Evolutionary conservation across 176 grass and related monocot genomes (phyloP).

Genomic region (Hordeum vulgare): DNA sequence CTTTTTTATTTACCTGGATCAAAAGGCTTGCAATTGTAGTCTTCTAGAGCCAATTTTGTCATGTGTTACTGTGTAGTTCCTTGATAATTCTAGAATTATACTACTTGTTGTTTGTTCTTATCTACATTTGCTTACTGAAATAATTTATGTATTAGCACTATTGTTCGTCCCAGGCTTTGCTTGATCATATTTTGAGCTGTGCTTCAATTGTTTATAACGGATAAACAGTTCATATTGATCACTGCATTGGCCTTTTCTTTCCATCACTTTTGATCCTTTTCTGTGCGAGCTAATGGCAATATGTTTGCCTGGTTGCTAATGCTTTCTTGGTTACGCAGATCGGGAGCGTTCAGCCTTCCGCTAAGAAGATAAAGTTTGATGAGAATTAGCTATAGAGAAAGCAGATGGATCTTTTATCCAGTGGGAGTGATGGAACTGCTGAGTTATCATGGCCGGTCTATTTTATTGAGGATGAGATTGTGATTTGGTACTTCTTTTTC

Average conservation of each 20-base stretch:
- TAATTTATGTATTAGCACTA: neutral
- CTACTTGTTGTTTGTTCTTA: neutral
- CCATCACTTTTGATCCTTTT: neutral
- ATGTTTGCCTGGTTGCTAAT: neutral
- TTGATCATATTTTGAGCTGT: neutral
- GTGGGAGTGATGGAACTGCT: neutral
- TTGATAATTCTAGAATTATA: neutral
- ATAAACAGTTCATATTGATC: too few relatives aligned
- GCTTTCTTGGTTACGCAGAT: slow-evolving; percentile 21
- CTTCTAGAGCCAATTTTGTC: neutral
- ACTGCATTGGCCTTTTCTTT: neutral
- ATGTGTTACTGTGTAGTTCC: neutral
- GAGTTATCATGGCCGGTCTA: neutral
- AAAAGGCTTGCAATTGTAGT: neutral
- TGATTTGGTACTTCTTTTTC: neutral
- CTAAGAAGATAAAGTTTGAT: slow-evolving; percentile 56
- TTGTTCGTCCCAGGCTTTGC: neutral
- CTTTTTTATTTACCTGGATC: neutral
- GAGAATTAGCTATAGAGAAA: slow-evolving; percentile 16
- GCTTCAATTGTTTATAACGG: too few relatives aligned
- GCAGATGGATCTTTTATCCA: neutral
- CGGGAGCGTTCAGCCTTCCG: slow-evolving; percentile 26
- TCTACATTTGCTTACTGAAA: neutral
- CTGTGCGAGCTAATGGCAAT: neutral
- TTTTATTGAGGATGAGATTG: neutral